Evolutionary conservation across 306 rosid species (phyloP), one percentile per base, ranked within the genome.

Genomic region (Cicer arietinum): DNA sequence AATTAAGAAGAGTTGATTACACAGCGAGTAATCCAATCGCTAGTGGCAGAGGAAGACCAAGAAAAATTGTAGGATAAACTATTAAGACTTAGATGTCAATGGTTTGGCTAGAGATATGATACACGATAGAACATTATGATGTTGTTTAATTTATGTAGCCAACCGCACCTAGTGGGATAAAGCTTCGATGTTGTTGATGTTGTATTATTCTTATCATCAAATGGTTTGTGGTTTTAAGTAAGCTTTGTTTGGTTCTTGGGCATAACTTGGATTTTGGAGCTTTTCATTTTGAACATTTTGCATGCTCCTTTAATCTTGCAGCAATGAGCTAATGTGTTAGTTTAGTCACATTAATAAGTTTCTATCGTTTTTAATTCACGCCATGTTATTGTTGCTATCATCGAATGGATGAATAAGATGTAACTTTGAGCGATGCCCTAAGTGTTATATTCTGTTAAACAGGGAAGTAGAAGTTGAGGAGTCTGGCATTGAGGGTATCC

Each of bases 401-500:
- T 77, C 3, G 20, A 63, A 73, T 63, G 66, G 60, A 50, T 81
- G 76, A 43, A 50, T 58, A 65, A 37, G 41, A 39, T 53, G 18
- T 47, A 67, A 58, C 41, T 59, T 51, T 12, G 47, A 53, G 56
- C 7, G 5, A 2, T 54, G 22, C 39, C 11, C 13, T 76, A 30
- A 79, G 44, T 67, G 30, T 67, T 47, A 43, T 58, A 35, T 76
- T 73, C 68, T 78, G 56, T 67, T n/a, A 35, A 37, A 61, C 83
- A 95, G 99, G 65, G 89, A 86, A 83, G 61, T 61, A 39, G 65
- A 69, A 67, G 70, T 77, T 37, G 85, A 71, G 79, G 80, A 90
- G 68, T 89, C 90, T 79, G 98, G 98, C 44, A 83, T 95, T 81
- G 98, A 83, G 81, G 99, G 99, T 25, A 95, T 95, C 82, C 81